Percentiles rank a stretch among this genome's conserved stretches.
Conservation (phyloP, 106 monocot species). For the Dendrobium huoshanense region DNA sequence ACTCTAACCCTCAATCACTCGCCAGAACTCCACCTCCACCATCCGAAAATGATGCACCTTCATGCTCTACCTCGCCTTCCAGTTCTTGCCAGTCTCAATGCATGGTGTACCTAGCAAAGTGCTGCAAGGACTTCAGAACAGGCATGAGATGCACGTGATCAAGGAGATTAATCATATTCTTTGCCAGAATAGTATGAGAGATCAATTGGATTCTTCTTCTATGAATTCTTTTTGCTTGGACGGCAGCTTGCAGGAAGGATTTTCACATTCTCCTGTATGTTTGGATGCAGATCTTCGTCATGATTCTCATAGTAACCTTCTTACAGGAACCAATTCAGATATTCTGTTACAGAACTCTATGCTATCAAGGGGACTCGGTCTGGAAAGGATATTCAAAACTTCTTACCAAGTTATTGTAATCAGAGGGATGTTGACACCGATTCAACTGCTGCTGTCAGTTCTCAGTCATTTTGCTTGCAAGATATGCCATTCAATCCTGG, state of each 20-base stretch:
- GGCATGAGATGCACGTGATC: slow-evolving; percentile 40
- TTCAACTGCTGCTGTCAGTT: slow-evolving; percentile 73
- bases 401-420: slow-evolving; percentile 31
- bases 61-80: slow-evolving; percentile 43
- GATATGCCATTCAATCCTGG: slow-evolving; percentile 56
- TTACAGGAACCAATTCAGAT: slow-evolving; percentile 26
- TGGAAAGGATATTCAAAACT: slow-evolving; percentile 47
- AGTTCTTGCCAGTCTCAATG: slow-evolving; percentile 17
- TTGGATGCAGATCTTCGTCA: slow-evolving; percentile 49
- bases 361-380: slow-evolving; percentile 47
- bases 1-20: slow-evolving; percentile 22
- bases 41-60: slow-evolving; percentile 29
- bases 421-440: slow-evolving; percentile 67
- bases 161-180: slow-evolving; percentile 24
- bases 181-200: slow-evolving; percentile 19
- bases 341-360: slow-evolving; percentile 44
- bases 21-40: slow-evolving; percentile 24
- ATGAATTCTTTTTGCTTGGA: slow-evolving; percentile 81
- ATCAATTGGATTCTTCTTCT: slow-evolving; percentile 80
- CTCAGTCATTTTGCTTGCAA: slow-evolving; percentile 67
- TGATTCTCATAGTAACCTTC: slow-evolving; percentile 27
- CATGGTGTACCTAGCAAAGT: slow-evolving; percentile 22
- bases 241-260: slow-evolving; percentile 42
- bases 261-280: slow-evolving; percentile 53
- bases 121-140: slow-evolving; percentile 48